Percentiles rank a stretch among this genome's conserved stretches.
These are phyloP conservation scores for Lachancea sp. DNA, from an alignment of 805 yeast species.

Conservation along the genomic window DNA sequence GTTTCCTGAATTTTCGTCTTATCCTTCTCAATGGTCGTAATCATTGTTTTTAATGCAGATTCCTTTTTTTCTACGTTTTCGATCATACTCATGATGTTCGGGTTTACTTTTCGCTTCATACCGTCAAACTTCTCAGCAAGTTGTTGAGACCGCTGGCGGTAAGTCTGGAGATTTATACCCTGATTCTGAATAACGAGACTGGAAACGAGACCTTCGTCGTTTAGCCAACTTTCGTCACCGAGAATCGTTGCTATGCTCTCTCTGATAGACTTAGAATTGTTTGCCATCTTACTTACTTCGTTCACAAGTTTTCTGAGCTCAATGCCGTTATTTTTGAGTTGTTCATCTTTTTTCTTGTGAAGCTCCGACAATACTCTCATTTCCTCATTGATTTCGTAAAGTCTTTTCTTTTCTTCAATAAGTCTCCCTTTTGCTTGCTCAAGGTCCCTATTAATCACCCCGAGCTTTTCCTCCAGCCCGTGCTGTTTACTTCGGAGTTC, in stretches of 20 bases:
- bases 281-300: constrained; percentile 45
- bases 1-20: constrained; percentile 86
- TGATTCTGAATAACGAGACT: constrained; percentile 56
- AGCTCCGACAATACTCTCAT: constrained; percentile 49
- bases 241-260: constrained; percentile 40
- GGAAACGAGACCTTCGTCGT: constrained; percentile 52
- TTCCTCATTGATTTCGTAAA: constrained; percentile 72
- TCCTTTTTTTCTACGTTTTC: constrained; percentile 90
- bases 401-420: constrained; percentile 43
- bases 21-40: constrained; percentile 81
- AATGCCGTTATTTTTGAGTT: constrained; percentile 42
- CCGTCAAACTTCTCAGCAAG: constrained; percentile 53
- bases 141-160: constrained; percentile 49
- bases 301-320: constrained; percentile 49
- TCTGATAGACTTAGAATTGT: constrained; percentile 35
- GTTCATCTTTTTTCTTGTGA: constrained; percentile 38
- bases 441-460: constrained; percentile 18
- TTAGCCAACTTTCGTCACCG: constrained; percentile 65
- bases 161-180: constrained; percentile 55
- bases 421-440: constrained; percentile 27
- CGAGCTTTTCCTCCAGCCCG: constrained; percentile 25
- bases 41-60: constrained; percentile 65
- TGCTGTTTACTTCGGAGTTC: constrained; percentile 33
- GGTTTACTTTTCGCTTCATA: constrained; percentile 76
- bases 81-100: constrained; percentile 83